These are phyloP conservation scores for Colletotrichum echinochloae DNA, from an alignment of 2,329 filamentous ascomycete species.

Conservation along the genomic window DNA sequence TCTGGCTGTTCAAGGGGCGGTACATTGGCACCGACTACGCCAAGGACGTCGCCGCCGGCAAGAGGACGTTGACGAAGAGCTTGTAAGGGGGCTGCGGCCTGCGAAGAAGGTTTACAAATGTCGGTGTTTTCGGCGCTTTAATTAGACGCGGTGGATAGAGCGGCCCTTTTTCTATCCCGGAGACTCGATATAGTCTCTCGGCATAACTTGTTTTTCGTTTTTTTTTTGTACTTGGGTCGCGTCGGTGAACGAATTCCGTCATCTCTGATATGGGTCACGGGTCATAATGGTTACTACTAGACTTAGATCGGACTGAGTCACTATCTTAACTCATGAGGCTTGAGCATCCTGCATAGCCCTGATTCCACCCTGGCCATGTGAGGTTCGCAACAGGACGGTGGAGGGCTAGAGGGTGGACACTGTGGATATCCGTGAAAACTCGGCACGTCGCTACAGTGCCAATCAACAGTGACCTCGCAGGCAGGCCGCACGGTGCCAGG, in stretches of 20 bases:
- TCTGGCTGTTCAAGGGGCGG: slow-evolving; percentile 50
- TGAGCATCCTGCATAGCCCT: slow-evolving; percentile 19
- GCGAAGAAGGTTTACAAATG: neutral
- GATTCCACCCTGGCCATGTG: slow-evolving; percentile 10
- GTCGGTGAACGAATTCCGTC: neutral
- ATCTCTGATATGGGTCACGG: neutral
- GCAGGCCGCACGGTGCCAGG: neutral
- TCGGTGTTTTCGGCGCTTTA: slow-evolving; percentile 24
- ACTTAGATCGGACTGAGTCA: neutral
- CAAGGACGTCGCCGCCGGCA: slow-evolving; percentile 32
- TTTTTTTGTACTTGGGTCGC: neutral
- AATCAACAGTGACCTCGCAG: neutral
- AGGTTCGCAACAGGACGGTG: slow-evolving; percentile 1
- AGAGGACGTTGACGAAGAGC: slow-evolving; percentile 33
- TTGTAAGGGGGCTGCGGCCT: slow-evolving; percentile 17
- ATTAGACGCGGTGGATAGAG: neutral
- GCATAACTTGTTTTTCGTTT: neutral
- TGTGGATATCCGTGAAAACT: slow-evolving; percentile 4
- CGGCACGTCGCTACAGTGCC: neutral
- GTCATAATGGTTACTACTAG: slow-evolving; percentile 1
- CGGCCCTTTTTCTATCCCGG: neutral
- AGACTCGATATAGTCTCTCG: neutral
- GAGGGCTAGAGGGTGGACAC: neutral
- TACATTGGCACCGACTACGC: slow-evolving; percentile 44
- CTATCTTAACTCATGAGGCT: slow-evolving; percentile 10